A percentile compares a stretch with the other conserved stretches of the same genome.
phyloP scores from a whole-genome alignment of 768 basidiomycete species.

The Postia placenta region DNA sequence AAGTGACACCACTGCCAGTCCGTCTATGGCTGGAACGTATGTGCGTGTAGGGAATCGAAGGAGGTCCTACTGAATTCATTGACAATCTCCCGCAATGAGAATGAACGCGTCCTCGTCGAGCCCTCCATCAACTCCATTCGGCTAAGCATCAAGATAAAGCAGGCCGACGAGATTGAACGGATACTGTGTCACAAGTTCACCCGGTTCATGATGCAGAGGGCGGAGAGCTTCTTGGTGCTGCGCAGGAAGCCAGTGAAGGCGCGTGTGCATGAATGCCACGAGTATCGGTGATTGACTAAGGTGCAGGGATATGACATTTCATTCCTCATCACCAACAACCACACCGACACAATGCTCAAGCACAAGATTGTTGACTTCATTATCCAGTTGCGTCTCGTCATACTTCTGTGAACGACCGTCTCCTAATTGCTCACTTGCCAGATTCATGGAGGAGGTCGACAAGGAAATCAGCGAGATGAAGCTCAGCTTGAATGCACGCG shows the following conservation, averaged over 20 bases:
- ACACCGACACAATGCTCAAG: conserved; percentile 98
- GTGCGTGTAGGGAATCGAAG: conserved; percentile 63
- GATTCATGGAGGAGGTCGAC: conserved; percentile 99
- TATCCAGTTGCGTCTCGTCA: conserved; percentile 61
- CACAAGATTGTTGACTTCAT: conserved; percentile 99
- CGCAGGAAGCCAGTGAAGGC: conserved; percentile 90
- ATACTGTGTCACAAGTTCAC: conserved; percentile 98
- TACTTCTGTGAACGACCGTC: neutral
- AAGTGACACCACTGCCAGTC: conserved; percentile 11
- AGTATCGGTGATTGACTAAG: no score
- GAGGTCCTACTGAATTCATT: conserved; percentile 94
- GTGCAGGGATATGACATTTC: conserved; percentile 94
- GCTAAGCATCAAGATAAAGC: conserved; percentile 97
- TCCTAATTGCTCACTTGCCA: conserved; percentile 21
- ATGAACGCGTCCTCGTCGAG: conserved; percentile 95
- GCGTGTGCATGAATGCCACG: no score
- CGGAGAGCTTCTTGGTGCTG: conserved; percentile 95
- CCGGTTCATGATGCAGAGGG: conserved; percentile 97
- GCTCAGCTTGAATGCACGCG: conserved; percentile 90
- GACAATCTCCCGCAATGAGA: conserved; percentile 93
- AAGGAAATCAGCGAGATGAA: conserved; percentile 99
- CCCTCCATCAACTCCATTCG: conserved; percentile 96
- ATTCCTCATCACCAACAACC: conserved; percentile 95
- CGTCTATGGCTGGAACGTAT: neutral
- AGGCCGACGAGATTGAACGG: conserved; percentile 97